Evolutionary conservation across 441 rosid species (phyloP).

Genomic region (Melianthus villosus): DNA sequence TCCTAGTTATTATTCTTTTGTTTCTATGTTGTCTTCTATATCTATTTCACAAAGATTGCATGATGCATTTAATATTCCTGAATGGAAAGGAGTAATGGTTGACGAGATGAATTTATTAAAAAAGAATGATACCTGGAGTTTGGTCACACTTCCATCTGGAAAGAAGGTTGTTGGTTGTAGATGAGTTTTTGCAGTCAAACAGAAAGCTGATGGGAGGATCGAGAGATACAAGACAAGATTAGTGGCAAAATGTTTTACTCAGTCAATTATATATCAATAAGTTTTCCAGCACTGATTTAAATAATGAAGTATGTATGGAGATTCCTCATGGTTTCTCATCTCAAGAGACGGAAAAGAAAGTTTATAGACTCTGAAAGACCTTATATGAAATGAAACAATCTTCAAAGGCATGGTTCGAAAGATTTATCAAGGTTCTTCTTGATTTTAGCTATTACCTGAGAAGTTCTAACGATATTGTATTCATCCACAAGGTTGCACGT

Average conservation of each 20-base stretch:
- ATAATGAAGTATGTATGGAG: too few relatives aligned
- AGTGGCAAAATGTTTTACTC: not conserved
- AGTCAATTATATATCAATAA: too few relatives aligned
- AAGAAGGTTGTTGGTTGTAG: not conserved
- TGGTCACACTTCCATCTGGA: not conserved
- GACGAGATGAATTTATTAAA: not conserved
- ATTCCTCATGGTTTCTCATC: too few relatives aligned
- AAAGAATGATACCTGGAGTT: not conserved
- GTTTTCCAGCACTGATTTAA: too few relatives aligned
- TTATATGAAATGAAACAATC: too few relatives aligned
- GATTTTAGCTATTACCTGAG: too few relatives aligned
- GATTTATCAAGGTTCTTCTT: too few relatives aligned
- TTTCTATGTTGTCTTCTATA: not conserved
- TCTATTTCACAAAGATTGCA: not conserved
- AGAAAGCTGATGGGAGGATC: not conserved
- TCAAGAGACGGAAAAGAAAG: too few relatives aligned
- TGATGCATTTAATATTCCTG: not conserved
- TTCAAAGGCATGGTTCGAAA: too few relatives aligned
- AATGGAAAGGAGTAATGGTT: not conserved
- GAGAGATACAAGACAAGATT: not conserved
- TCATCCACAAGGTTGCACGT: too few relatives aligned
- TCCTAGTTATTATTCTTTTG: not conserved
- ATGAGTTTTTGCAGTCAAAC: not conserved
- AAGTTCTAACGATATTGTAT: too few relatives aligned
- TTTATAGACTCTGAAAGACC: too few relatives aligned